phyloP scores from a whole-genome alignment of 2,329 filamentous ascomycete genomes.

The Cladosporium sp. region DNA sequence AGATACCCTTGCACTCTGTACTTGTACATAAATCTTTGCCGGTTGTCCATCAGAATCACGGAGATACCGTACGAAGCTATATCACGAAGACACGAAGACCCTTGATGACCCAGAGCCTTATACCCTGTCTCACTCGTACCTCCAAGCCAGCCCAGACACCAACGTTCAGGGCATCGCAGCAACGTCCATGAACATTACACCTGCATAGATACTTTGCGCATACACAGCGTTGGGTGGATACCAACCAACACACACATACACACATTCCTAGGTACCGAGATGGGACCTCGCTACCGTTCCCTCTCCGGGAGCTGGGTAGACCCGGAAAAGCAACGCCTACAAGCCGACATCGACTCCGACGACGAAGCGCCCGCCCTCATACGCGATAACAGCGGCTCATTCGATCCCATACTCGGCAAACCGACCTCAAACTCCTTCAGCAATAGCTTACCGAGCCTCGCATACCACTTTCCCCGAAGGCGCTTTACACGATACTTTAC shows the following conservation, averaged over 20 bases:
- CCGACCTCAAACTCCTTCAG: conserved; percentile 16
- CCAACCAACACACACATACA: not conserved
- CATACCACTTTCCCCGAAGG: conserved; percentile 41
- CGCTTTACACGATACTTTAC: conserved; percentile 76
- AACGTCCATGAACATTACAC: not conserved
- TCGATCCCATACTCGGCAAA: conserved; percentile 30
- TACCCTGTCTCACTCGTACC: not conserved
- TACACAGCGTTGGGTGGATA: not conserved
- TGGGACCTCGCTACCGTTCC: conserved; percentile 26
- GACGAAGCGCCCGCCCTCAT: conserved; percentile 30
- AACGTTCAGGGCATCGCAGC: not conserved
- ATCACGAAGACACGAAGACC: not conserved
- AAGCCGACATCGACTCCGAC: conserved; percentile 32
- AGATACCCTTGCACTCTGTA: not conserved
- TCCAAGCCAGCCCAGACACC: not conserved
- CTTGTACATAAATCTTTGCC: not conserved
- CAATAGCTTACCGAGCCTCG: conserved; percentile 23
- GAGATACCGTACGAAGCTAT: not conserved
- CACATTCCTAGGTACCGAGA: not conserved
- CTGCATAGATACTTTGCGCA: not conserved
- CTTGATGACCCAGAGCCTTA: not conserved
- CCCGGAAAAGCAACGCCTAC: conserved; percentile 38
- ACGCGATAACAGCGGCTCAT: conserved; percentile 19
- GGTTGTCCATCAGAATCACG: not conserved
- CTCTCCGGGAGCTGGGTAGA: conserved; percentile 30